Conservation (phyloP, 352 stramenopile genomes). For the Pythium graminicola region DNA sequence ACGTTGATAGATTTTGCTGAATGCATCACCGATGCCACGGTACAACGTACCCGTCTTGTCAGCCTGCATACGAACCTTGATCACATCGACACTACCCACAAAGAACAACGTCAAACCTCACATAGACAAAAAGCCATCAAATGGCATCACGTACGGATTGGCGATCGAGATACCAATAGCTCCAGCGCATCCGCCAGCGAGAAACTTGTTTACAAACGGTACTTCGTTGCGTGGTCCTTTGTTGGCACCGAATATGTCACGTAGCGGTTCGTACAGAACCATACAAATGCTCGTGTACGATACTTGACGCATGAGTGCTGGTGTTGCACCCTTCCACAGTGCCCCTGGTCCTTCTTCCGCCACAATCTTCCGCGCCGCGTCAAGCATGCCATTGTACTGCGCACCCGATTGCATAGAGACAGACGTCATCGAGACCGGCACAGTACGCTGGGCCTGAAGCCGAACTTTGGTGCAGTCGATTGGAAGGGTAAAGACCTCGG, state of each 20-base stretch:
- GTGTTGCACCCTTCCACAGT: slow-evolving; percentile 73
- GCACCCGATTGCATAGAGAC: slow-evolving; percentile 19
- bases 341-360: slow-evolving; percentile 51
- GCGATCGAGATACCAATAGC: slow-evolving; percentile 73
- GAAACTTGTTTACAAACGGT: slow-evolving; percentile 71
- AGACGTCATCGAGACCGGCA: slow-evolving; percentile 24
- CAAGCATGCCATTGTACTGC: slow-evolving; percentile 73
- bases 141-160: slow-evolving; percentile 68
- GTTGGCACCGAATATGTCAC: slow-evolving; percentile 63
- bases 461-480: slow-evolving; percentile 86
- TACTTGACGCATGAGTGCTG: slow-evolving; percentile 77
- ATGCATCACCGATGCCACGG: slow-evolving; percentile 56
- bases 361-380: slow-evolving; percentile 59
- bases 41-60: slow-evolving; percentile 66
- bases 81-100: slow-evolving; percentile 67
- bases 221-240: slow-evolving; percentile 34
- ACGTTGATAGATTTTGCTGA: slow-evolving; percentile 63
- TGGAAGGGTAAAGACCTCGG: slow-evolving; percentile 74
- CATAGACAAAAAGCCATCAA: neutral
- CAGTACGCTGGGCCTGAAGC: slow-evolving; percentile 62
- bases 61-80: slow-evolving; percentile 85
- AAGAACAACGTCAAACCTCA: slow-evolving; percentile 3
- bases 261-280: slow-evolving; percentile 79
- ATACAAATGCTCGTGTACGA: slow-evolving; percentile 85
- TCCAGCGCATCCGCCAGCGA: slow-evolving; percentile 69